phyloP scores from a whole-genome alignment of 2,329 filamentous ascomycete genomes.

The Penicillium glabrum region DNA sequence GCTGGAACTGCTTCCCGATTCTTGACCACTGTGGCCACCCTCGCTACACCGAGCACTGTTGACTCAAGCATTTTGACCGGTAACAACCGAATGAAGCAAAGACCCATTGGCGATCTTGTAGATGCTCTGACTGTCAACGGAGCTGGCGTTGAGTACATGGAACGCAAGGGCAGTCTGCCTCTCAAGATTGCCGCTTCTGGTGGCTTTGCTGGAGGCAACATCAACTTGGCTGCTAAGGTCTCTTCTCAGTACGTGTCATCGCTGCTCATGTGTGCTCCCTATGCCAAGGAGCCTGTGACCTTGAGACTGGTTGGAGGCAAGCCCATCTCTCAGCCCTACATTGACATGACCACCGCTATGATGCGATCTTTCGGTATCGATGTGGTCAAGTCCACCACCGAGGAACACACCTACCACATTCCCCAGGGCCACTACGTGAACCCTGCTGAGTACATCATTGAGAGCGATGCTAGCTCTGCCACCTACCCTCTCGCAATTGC shows the following conservation, averaged over 20 bases:
- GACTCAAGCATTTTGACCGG: conserved; percentile 81
- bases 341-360: conserved; percentile 98
- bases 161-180: conserved; percentile 79
- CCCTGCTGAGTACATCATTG: conserved; percentile 81
- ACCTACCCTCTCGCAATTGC: conserved; percentile 94
- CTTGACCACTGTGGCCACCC: conserved; percentile 83
- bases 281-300: conserved; percentile 91
- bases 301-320: conserved; percentile 91
- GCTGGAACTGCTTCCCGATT: conserved; percentile 95
- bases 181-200: conserved; percentile 77
- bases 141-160: conserved; percentile 81
- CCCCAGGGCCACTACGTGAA: conserved; percentile 81
- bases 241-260: conserved; percentile 99
- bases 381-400: conserved; percentile 72
- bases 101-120: conserved; percentile 89
- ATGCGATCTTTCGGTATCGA: conserved; percentile 88
- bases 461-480: conserved; percentile 96
- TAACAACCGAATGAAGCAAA: conserved; percentile 92
- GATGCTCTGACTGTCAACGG: conserved; percentile 86
- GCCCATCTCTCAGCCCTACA: conserved; percentile 94
- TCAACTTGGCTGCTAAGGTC: conserved; percentile 89
- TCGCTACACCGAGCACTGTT: conserved; percentile 67
- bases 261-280: conserved; percentile 93
- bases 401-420: conserved; percentile 91
- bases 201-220: conserved; percentile 81